These are phyloP conservation scores for Solanum tacnaense DNA, from an alignment of 257 asterid genomes.

Conservation along the genomic window DNA sequence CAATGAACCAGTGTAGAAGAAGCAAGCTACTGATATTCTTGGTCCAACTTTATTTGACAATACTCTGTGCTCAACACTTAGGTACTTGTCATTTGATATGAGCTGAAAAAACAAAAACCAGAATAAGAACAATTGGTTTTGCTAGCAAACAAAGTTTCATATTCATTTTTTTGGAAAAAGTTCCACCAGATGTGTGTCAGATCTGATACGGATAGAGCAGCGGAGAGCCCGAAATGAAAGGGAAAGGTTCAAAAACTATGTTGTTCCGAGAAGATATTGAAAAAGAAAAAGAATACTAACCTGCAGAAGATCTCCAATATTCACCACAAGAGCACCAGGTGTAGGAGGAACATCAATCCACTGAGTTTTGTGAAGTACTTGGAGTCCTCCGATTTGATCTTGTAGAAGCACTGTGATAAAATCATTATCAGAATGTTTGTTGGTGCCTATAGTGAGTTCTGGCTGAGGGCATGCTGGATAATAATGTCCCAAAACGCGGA, in stretches of 20 bases:
- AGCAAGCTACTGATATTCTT: conserved; percentile 41
- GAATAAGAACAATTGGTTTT: background rate
- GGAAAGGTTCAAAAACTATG: too few species aligned
- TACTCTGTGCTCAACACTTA: conserved; percentile 39
- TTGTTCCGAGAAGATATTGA: too few species aligned
- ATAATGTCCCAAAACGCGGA: conserved; percentile 22
- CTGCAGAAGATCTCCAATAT: conserved; percentile 48
- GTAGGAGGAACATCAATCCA: conserved; percentile 40
- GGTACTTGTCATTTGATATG: conserved; percentile 39
- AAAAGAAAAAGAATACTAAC: background rate
- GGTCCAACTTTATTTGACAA: conserved; percentile 30
- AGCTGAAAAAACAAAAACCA: conserved; percentile 11
- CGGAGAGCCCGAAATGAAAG: background rate
- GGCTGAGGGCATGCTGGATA: conserved; percentile 49
- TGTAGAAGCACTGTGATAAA: conserved; percentile 39
- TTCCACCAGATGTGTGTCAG: background rate
- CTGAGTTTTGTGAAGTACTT: conserved; percentile 24
- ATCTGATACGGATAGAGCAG: background rate
- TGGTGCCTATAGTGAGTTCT: conserved; percentile 23
- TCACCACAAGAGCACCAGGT: conserved; percentile 32
- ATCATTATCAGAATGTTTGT: conserved; percentile 26
- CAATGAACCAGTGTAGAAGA: conserved; percentile 34
- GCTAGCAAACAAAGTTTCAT: too few species aligned
- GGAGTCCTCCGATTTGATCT: conserved; percentile 40
- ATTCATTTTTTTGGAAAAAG: background rate